These are phyloP conservation scores for Lactarius indigo DNA, from an alignment of 768 basidiomycete genomes.

Conservation along the genomic window DNA sequence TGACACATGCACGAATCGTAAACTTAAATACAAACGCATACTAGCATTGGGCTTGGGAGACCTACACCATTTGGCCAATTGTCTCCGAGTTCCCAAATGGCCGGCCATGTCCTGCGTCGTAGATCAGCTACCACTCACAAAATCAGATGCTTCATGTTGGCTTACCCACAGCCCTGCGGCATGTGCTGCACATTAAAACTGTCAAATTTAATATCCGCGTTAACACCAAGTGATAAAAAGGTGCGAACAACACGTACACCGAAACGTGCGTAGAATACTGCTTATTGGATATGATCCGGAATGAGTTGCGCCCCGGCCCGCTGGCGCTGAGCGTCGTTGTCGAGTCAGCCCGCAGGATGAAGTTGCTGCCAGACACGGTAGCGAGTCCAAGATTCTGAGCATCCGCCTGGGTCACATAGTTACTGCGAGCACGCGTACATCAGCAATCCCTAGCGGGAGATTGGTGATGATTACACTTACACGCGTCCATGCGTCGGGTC, in stretches of 20 bases:
- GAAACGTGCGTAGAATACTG: slow-evolving; percentile 51
- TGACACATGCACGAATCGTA: slow-evolving; percentile 29
- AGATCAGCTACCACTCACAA: slow-evolving; percentile 9
- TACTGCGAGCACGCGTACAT: slow-evolving; percentile 27
- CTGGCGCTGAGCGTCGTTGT: slow-evolving; percentile 43
- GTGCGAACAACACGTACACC: slow-evolving; percentile 38
- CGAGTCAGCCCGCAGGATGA: slow-evolving; percentile 55
- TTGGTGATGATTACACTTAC: slow-evolving; percentile 35
- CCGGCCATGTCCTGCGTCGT: slow-evolving; percentile 44
- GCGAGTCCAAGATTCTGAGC: slow-evolving; percentile 56
- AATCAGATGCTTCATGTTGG: slow-evolving; percentile 13
- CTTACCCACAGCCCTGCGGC: slow-evolving; percentile 57
- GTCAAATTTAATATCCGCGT: not conserved
- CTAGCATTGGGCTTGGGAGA: slow-evolving; percentile 7
- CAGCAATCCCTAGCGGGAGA: not conserved
- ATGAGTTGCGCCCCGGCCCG: slow-evolving; percentile 56
- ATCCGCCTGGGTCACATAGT: slow-evolving; percentile 45
- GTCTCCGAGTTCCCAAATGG: slow-evolving; percentile 50
- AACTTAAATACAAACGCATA: slow-evolving; percentile 8
- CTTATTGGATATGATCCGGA: slow-evolving; percentile 52
- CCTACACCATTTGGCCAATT: slow-evolving; percentile 49
- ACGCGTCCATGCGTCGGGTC: slow-evolving; percentile 70
- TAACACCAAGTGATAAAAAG: slow-evolving; percentile 16
- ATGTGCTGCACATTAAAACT: slow-evolving; percentile 54
- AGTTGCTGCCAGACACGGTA: slow-evolving; percentile 47